Evolutionary conservation across 306 rosid genomes (phyloP), one percentile per base, ranked within the genome.

Genomic region (Clitoria ternatea): DNA sequence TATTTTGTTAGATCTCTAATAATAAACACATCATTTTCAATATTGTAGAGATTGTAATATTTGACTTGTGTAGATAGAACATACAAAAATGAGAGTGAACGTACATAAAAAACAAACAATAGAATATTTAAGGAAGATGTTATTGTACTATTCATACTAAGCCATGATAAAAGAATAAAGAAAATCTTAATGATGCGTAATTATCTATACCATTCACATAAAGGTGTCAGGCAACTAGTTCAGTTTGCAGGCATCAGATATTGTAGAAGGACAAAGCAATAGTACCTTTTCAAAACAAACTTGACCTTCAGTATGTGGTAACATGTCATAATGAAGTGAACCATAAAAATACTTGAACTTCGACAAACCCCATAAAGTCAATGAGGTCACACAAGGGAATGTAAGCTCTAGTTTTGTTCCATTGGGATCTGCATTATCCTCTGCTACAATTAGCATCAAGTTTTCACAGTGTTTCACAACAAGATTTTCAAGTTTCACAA

Each of bases 401-500:
- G 3, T 13, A 27, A 19, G 14, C 6, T 59, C 48, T 29, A 0
- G 3, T 17, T 48, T 15, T 43, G 22, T 19, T 32, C 22, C 18
- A 5, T 42, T 23, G 14, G 39, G 10, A 26, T 11, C 27, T 9
- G 52, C 35, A 33, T 24, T 32, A 43, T 43, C 42, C 55, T 11
- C 24, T 18, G 45, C 60, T 30, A 66, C 13, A 18, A 47, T 66
- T 10, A 1, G 7, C 19, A 45, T 52, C 43, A 66, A 7, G 6
- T 8, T 17, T 15, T 19, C 55, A 43, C 70, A 64, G 3, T 26
- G 1, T 14, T 7, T 1, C 9, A 43, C 17, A 3, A 1, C 9
- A 7, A 64, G 76, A 0, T 7, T 8, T 40, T 70, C 24, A 56
- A 70, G 72, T 49, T 73, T 24, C 69, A 4, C 18, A 18, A 60